phyloP scores from a whole-genome alignment of 2,329 filamentous ascomycete species.

The Penicillium sclerotigenum region DNA sequence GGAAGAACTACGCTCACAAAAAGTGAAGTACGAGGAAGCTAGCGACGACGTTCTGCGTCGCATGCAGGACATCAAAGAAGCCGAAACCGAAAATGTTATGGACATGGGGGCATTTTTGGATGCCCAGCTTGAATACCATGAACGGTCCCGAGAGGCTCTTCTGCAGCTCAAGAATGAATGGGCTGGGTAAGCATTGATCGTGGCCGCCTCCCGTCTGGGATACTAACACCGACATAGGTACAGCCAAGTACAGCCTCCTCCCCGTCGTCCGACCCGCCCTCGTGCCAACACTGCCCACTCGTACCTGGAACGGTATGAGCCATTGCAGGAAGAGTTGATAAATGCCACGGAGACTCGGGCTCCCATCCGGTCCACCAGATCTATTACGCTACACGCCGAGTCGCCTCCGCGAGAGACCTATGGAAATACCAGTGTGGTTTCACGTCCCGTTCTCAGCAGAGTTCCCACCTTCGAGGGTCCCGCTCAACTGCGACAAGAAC shows the following conservation, averaged over 20 bases:
- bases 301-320: conserved; percentile 58
- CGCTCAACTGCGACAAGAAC: conserved; percentile 52
- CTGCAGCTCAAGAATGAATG: conserved; percentile 66
- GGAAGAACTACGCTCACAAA: conserved; percentile 84
- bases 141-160: conserved; percentile 83
- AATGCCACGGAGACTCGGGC: conserved; percentile 50
- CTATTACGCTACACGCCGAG: conserved; percentile 31
- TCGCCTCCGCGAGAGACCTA: conserved; percentile 43
- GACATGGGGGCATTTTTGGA: conserved; percentile 82
- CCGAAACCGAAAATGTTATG: conserved; percentile 75
- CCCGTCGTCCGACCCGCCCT: conserved; percentile 50
- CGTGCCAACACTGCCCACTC: conserved; percentile 64
- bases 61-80: conserved; percentile 95
- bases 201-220: not conserved
- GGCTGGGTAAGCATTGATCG: conserved; percentile 52
- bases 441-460: conserved; percentile 50
- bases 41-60: conserved; percentile 86
- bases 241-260: conserved; percentile 24
- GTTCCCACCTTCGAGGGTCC: conserved; percentile 60
- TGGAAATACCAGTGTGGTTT: conserved; percentile 27
- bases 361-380: conserved; percentile 50
- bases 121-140: conserved; percentile 85
- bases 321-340: conserved; percentile 55
- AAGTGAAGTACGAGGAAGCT: conserved; percentile 94
- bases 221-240: conserved; percentile 14